Percentiles rank a stretch among this genome's conserved stretches.
Evolutionary conservation across 306 rosid genomes (phyloP).

Genomic region (Vigna angularis): DNA sequence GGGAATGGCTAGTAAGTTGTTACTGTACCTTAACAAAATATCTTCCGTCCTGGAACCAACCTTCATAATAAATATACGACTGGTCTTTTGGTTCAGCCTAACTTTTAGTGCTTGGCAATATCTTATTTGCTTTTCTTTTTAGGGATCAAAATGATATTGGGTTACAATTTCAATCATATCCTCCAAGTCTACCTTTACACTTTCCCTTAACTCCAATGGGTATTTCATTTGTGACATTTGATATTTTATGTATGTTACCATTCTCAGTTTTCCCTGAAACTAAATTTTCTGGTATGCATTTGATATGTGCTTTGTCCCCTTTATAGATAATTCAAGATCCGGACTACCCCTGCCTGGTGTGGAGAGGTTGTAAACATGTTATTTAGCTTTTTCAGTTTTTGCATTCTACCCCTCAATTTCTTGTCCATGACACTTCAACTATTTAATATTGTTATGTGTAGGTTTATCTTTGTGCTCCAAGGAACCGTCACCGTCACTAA

Average conservation of each 20-base stretch:
- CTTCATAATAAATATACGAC: not conserved
- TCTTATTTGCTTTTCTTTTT: constrained; percentile 30
- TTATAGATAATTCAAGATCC: constrained; percentile 73
- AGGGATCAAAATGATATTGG: not conserved
- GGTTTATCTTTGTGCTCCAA: constrained; percentile 88
- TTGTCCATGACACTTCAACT: constrained; percentile 24
- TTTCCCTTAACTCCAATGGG: constrained; percentile 9
- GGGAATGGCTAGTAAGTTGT: constrained; percentile 15
- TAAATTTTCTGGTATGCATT: constrained; percentile 29
- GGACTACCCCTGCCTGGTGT: constrained; percentile 64
- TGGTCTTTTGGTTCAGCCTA: constrained; percentile 16
- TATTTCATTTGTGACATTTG: constrained; percentile 27
- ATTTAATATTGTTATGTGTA: constrained; percentile 47
- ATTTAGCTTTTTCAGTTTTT: constrained; percentile 38
- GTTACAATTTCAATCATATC: constrained; percentile 13
- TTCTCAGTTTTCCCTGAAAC: constrained; percentile 15
- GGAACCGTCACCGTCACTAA: constrained; percentile 67
- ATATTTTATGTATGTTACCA: constrained; percentile 15
- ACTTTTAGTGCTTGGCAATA: constrained; percentile 14
- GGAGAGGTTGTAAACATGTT: constrained; percentile 67
- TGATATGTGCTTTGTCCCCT: constrained; percentile 46
- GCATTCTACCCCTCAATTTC: constrained; percentile 4
- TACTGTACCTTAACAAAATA: constrained; percentile 21
- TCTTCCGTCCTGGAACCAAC: not conserved
- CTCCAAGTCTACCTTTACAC: constrained; percentile 2